Evolutionary conservation across 139 green algal species (phyloP), one percentile per base, ranked within the genome.

Genomic region (Picochlorum sp.): DNA sequence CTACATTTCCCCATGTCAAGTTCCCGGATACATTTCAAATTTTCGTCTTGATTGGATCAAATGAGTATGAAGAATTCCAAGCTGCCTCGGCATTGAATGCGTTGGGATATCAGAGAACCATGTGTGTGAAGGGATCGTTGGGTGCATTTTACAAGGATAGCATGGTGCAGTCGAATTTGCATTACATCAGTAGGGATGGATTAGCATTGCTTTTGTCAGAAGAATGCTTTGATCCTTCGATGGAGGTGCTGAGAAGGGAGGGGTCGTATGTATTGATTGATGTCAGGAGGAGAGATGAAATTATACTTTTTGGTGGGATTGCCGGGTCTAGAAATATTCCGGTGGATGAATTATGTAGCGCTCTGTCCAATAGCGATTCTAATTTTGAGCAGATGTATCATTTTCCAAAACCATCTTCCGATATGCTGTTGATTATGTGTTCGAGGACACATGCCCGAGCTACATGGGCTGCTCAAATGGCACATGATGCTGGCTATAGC

Each of bases 221-320:
- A 65, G 20, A 49, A 20, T 10, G 8, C 6, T 54, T 21, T 54
- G n/a, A 26, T 21, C 47, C 47, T 54, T 1, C 75, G 23, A 37
- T 93, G 1, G 86, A 94, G 64, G 63, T 94, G 45, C 63, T 87
- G 44, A 68, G 86, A 13, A 75, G 82, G 52, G 86, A 94, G 49
- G 86, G 94, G 69, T 51, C 30, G 1, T 41, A 41, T 45, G 55
- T 15, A 38, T 18, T 14, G 30, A 37, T 93, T 2, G 86, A 94
- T 67, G 63, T 94, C 49, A 68, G 86, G 44, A 68, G 86, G 10
- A 75, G 82, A 49, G 86, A 94, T 57, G 86, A 94, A 71, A 73
- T 87, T 10, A 56, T 76, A 14, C 69, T 94, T 31, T 94, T 86
- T 59, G 86, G 86, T 13, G 58, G 64, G 24, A 90, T 92, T 31